phyloP scores from a whole-genome alignment of 1,284 basidiomycete genomes.

The Fistulinella staudtii region DNA sequence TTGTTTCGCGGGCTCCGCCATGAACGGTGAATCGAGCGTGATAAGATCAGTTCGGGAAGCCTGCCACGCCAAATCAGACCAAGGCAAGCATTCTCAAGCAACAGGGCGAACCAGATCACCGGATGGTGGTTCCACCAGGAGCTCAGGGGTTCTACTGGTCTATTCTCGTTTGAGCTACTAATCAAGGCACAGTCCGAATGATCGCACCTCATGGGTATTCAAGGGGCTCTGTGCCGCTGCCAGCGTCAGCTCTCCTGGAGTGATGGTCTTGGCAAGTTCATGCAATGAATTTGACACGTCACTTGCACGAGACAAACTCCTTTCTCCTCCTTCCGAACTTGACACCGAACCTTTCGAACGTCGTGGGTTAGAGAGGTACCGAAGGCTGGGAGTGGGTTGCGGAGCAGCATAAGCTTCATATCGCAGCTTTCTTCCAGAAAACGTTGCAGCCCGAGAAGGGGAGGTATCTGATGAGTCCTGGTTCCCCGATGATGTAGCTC shows the following conservation, averaged over 20 bases:
- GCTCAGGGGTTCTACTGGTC: constrained; percentile 5
- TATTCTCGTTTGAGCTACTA: constrained; percentile 4
- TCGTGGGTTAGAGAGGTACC: constrained; percentile 29
- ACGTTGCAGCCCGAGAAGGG: constrained; percentile 30
- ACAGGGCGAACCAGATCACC: constrained; percentile 23
- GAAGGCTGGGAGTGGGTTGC: constrained; percentile 43
- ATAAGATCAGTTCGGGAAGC: constrained; percentile 56
- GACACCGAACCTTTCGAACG: constrained; percentile 26
- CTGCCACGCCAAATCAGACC: constrained; percentile 28
- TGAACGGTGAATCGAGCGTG: constrained; percentile 63
- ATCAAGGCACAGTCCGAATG: background rate
- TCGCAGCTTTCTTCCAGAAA: constrained; percentile 48
- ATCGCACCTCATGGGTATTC: constrained; percentile 22
- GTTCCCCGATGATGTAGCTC: constrained; percentile 10
- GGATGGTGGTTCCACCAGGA: constrained; percentile 1
- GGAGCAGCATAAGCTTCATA: constrained; percentile 71
- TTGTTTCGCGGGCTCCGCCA: constrained; percentile 39
- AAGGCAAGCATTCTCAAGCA: constrained; percentile 1
- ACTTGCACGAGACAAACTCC: constrained; percentile 25
- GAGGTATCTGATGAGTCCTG: constrained; percentile 27
- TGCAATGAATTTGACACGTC: constrained; percentile 31
- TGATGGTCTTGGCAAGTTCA: constrained; percentile 41
- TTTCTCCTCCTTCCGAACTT: constrained; percentile 16
- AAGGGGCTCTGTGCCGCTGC: constrained; percentile 32
- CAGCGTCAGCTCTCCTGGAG: constrained; percentile 56